A percentile compares a stretch with the other conserved stretches of the same genome.
These are phyloP conservation scores for Osmanthus fragrans DNA, from an alignment of 257 asterid genomes.

Conservation along the genomic window DNA sequence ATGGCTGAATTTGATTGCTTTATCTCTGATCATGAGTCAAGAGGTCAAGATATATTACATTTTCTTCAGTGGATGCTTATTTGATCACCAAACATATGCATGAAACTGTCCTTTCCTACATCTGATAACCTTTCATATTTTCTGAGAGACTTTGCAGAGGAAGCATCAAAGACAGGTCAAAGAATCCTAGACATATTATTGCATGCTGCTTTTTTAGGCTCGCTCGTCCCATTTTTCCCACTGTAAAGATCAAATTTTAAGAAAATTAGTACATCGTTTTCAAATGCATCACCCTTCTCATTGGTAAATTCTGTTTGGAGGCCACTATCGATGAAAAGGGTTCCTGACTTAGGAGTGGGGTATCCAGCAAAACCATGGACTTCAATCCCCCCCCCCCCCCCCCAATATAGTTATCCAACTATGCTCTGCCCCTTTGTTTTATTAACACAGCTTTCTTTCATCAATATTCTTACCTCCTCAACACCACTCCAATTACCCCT, in stretches of 20 bases:
- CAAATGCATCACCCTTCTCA: background rate
- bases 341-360: background rate
- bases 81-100: background rate
- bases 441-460: slow-evolving; percentile 33
- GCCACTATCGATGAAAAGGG: background rate
- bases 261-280: background rate
- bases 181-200: background rate
- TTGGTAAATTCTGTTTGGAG: background rate
- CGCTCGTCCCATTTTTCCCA: background rate
- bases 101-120: background rate
- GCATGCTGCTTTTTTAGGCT: background rate
- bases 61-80: background rate
- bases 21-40: background rate
- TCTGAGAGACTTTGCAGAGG: background rate
- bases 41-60: background rate
- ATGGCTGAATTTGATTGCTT: background rate
- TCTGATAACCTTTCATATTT: background rate
- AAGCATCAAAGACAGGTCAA: background rate
- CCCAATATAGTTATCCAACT: slow-evolving; percentile 24
- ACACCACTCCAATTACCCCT: slow-evolving; percentile 48
- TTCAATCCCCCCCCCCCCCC: background rate
- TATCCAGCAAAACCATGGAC: background rate
- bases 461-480: slow-evolving; percentile 38
- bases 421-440: slow-evolving; percentile 39
- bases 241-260: background rate